phyloP scores from a whole-genome alignment of 2,329 filamentous ascomycete genomes.

The Diplodia mutila region DNA sequence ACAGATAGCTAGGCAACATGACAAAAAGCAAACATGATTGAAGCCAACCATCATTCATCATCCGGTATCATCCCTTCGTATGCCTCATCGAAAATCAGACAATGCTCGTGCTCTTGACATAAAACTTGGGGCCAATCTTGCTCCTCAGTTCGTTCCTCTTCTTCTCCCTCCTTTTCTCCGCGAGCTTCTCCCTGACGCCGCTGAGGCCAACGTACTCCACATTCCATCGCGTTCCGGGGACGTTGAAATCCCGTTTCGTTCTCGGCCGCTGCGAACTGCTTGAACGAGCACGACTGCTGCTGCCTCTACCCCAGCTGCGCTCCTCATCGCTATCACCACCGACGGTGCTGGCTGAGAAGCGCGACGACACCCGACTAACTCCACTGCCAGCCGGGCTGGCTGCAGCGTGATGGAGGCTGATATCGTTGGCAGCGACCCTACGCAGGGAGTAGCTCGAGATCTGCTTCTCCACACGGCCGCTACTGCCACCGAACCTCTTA shows the following conservation, averaged over 20 bases:
- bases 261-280: constrained; percentile 6
- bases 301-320: constrained; percentile 18
- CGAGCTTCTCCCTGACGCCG: constrained; percentile 53
- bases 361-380: not conserved
- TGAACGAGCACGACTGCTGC: constrained; percentile 21
- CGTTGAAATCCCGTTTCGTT: constrained; percentile 17
- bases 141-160: constrained; percentile 57
- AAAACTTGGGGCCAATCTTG: constrained; percentile 47
- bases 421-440: not conserved
- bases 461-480: constrained; percentile 12
- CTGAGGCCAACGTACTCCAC: constrained; percentile 57
- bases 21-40: not conserved
- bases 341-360: constrained; percentile 11
- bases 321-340: constrained; percentile 13
- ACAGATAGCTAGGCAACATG: not conserved
- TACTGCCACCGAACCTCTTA: not conserved
- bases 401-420: not conserved
- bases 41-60: constrained; percentile 11
- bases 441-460: constrained; percentile 1
- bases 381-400: not conserved
- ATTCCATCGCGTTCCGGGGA: constrained; percentile 35
- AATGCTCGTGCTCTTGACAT: constrained; percentile 17
- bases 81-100: constrained; percentile 13
- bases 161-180: constrained; percentile 54
- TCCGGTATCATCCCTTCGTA: constrained; percentile 12